phyloP scores from a whole-genome alignment of 2,329 filamentous ascomycete genomes.

The Epichloe coenophiala region DNA sequence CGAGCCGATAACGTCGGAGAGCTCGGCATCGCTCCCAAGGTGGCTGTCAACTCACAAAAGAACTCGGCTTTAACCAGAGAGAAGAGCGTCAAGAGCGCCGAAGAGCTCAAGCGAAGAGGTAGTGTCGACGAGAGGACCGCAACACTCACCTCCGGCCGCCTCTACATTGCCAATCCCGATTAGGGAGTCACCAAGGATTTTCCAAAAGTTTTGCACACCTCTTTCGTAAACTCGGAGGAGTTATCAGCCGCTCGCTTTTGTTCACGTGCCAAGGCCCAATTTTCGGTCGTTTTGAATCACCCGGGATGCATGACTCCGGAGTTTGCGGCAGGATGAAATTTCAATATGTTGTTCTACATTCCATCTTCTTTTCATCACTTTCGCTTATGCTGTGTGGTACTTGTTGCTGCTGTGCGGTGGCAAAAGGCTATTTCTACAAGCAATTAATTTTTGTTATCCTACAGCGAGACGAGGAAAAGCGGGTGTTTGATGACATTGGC shows the following conservation, averaged over 20 bases:
- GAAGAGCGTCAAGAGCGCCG: slow-evolving; percentile 52
- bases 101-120: slow-evolving; percentile 61
- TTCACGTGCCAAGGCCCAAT: not conserved
- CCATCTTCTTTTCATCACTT: not conserved
- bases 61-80: slow-evolving; percentile 46
- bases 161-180: slow-evolving; percentile 82
- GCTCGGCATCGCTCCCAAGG: slow-evolving; percentile 31
- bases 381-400: not conserved
- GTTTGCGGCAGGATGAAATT: slow-evolving; percentile 8
- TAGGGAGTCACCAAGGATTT: slow-evolving; percentile 14
- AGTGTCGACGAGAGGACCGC: slow-evolving; percentile 74
- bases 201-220: not conserved
- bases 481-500: not conserved
- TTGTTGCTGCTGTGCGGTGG: not conserved
- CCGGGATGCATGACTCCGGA: slow-evolving; percentile 8
- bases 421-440: not conserved
- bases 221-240: not conserved
- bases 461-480: slow-evolving; percentile 1
- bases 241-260: not conserved
- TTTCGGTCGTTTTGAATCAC: not conserved
- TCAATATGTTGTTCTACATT: slow-evolving; percentile 8
- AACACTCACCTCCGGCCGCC: slow-evolving; percentile 57
- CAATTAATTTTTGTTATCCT: not conserved
- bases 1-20: slow-evolving; percentile 48
- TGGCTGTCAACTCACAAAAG: slow-evolving; percentile 45